Percentiles rank a stretch among this genome's conserved stretches.
These are phyloP conservation scores for Solanum neorickii DNA, from an alignment of 257 asterid genomes.

Conservation along the genomic window DNA sequence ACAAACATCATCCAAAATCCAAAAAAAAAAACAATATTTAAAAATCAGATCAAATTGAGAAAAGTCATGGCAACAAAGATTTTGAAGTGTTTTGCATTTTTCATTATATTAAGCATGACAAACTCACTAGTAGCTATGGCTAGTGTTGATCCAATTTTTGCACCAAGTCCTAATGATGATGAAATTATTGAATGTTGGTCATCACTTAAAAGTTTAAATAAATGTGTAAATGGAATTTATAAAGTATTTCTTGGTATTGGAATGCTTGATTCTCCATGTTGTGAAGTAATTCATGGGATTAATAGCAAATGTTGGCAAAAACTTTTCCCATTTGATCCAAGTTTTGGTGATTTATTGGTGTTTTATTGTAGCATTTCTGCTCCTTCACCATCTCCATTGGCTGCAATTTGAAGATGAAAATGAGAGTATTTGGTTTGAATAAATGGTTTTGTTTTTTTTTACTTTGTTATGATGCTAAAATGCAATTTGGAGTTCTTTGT, in stretches of 20 bases:
- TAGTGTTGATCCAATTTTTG: not conserved
- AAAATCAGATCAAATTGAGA: not conserved
- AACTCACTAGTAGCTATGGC: not conserved
- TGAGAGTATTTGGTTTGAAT: not conserved
- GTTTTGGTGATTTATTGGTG: not conserved
- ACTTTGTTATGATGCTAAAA: not conserved
- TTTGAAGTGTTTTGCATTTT: not conserved
- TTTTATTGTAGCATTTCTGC: not conserved
- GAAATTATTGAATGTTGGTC: not conserved
- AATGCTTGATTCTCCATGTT: conserved; percentile 16
- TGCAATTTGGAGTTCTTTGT: not conserved
- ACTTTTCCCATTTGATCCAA: conserved; percentile 6
- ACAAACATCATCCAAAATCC: not conserved
- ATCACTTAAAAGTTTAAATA: not conserved
- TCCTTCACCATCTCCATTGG: not conserved
- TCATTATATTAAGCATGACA: not conserved
- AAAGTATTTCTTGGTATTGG: not conserved
- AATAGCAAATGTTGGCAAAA: conserved; percentile 20
- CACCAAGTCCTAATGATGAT: not conserved
- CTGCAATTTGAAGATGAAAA: not conserved
- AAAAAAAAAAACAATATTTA: too few relatives aligned
- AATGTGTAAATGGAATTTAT: not conserved
- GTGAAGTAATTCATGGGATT: not conserved
- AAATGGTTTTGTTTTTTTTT: not conserved
- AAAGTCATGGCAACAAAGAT: not conserved